phyloP scores from a whole-genome alignment of 2,329 filamentous ascomycete species.

The Phoma sp. region DNA sequence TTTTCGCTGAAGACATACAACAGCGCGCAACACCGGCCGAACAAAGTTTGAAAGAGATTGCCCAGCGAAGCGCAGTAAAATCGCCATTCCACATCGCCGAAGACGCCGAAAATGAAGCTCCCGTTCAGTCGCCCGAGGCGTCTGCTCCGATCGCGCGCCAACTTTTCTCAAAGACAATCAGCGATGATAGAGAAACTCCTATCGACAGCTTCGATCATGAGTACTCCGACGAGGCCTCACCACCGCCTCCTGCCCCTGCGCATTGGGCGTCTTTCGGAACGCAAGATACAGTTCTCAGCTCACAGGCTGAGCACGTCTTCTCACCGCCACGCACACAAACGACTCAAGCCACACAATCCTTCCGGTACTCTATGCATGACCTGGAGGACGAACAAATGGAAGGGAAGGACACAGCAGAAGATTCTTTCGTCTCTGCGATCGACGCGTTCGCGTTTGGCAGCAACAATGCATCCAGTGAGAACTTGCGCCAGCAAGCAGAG shows the following conservation, averaged over 20 bases:
- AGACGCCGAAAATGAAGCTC: conserved; percentile 52
- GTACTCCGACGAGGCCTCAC: conserved; percentile 9
- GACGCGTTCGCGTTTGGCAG: conserved; percentile 48
- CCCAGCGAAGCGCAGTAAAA: conserved; percentile 62
- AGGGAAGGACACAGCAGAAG: conserved; percentile 43
- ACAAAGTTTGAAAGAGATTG: conserved; percentile 56
- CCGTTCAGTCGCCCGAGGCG: conserved; percentile 30
- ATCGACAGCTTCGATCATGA: conserved; percentile 28
- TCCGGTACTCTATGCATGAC: conserved; percentile 30
- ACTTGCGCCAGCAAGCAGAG: conserved; percentile 27
- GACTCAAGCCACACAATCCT: conserved; percentile 44
- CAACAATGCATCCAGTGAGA: conserved; percentile 38
- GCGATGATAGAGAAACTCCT: conserved; percentile 38
- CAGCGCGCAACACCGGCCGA: conserved; percentile 59
- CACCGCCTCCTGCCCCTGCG: conserved; percentile 27
- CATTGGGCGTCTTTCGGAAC: conserved; percentile 40
- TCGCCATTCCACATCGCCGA: conserved; percentile 66
- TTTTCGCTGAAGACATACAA: conserved; percentile 53
- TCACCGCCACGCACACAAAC: conserved; percentile 40
- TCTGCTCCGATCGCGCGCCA: conserved; percentile 37
- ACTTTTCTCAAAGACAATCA: conserved; percentile 35
- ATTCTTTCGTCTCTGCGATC: conserved; percentile 57
- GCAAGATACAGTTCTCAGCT: conserved; percentile 38
- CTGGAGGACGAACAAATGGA: conserved; percentile 21
- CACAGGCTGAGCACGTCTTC: conserved; percentile 39